These are phyloP conservation scores for Metschnikowia colocasiae DNA, from an alignment of 805 yeast genomes.

Conservation along the genomic window DNA sequence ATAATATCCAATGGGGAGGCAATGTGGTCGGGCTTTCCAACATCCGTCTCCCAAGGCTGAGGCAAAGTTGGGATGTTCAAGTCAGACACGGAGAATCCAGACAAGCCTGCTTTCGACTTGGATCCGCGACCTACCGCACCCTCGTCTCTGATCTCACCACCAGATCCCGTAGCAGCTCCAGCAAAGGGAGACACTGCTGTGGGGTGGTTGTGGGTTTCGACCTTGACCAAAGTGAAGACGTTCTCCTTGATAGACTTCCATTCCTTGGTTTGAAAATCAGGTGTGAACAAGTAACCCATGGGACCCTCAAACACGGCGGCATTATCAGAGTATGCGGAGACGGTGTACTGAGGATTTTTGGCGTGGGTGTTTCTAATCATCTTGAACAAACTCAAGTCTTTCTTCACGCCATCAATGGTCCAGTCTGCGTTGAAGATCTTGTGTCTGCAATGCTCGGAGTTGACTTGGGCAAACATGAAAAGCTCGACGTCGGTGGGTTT, in stretches of 20 bases:
- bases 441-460: constrained; percentile 99
- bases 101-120: constrained; percentile 90
- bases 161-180: constrained; percentile 99
- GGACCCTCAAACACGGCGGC: constrained; percentile 94
- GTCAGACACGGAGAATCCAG: constrained; percentile 92
- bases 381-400: constrained; percentile 74
- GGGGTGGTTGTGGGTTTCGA: constrained; percentile 98
- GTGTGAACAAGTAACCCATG: constrained; percentile 72
- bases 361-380: constrained; percentile 95
- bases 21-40: constrained; percentile 91
- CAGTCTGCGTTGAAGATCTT: constrained; percentile 98
- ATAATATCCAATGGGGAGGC: constrained; percentile 91
- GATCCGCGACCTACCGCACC: constrained; percentile 99
- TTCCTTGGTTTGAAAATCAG: constrained; percentile 64
- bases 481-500: constrained; percentile 97
- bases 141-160: constrained; percentile 99
- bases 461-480: constrained; percentile 99
- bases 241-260: constrained; percentile 75
- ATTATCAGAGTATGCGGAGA: constrained; percentile 94
- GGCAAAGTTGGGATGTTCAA: constrained; percentile 75
- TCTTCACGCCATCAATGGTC: constrained; percentile 83
- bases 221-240: constrained; percentile 89
- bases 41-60: constrained; percentile 93
- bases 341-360: constrained; percentile 72
- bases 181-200: constrained; percentile 99